These are phyloP conservation scores for Aspergillus fructus DNA, from an alignment of 2,329 filamentous ascomycete genomes.

Conservation along the genomic window DNA sequence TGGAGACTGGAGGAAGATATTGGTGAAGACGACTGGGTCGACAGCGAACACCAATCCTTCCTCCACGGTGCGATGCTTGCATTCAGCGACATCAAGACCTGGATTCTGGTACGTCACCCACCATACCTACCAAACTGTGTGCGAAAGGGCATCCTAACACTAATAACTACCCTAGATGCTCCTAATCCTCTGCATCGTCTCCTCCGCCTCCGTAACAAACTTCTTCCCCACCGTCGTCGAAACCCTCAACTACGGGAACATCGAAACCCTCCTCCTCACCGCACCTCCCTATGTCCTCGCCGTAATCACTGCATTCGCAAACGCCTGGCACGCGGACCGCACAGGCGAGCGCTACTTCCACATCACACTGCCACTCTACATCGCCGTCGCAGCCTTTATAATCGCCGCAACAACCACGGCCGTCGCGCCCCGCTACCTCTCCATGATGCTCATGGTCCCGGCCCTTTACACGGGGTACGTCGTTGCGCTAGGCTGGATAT, in stretches of 20 bases:
- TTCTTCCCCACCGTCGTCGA: constrained; percentile 71
- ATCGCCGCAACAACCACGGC: constrained; percentile 63
- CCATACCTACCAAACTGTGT: too few species aligned
- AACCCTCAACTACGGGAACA: constrained; percentile 63
- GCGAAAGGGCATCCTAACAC: too few species aligned
- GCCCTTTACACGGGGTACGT: constrained; percentile 60
- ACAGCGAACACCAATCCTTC: constrained; percentile 53
- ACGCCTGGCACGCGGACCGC: constrained; percentile 69
- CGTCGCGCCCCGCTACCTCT: constrained; percentile 63
- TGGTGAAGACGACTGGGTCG: constrained; percentile 63
- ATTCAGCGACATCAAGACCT: constrained; percentile 39
- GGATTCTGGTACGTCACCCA: too few species aligned
- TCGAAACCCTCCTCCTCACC: constrained; percentile 62
- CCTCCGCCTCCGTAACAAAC: constrained; percentile 61
- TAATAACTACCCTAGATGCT: too few species aligned
- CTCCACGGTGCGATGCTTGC: constrained; percentile 55
- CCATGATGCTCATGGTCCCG: constrained; percentile 71
- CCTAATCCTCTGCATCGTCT: constrained; percentile 56
- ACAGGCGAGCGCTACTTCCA: constrained; percentile 72
- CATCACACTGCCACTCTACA: constrained; percentile 60
- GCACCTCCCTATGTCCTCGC: constrained; percentile 64
- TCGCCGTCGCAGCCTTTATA: constrained; percentile 66
- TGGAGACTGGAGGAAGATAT: constrained; percentile 66
- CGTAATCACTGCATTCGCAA: constrained; percentile 47
- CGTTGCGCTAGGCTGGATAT: constrained; percentile 71